These are phyloP conservation scores for Didymella pomorum DNA, from an alignment of 2,329 filamentous ascomycete species.

Conservation along the genomic window DNA sequence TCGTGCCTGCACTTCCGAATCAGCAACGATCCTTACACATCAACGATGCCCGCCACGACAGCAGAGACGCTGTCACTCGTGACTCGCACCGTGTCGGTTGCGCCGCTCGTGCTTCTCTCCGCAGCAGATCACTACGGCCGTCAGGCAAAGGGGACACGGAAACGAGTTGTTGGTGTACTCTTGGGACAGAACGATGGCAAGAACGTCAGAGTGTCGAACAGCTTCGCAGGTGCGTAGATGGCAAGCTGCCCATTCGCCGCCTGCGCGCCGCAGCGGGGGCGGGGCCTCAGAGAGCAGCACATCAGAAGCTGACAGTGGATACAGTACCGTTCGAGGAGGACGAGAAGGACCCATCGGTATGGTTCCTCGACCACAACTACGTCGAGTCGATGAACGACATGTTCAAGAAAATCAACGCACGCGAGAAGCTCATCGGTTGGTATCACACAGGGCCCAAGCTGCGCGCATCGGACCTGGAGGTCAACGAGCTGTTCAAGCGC, in stretches of 20 bases:
- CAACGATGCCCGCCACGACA: slow-evolving; percentile 88
- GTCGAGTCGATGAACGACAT: slow-evolving; percentile 99
- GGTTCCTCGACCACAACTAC: slow-evolving; percentile 99
- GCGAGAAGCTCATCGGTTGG: slow-evolving; percentile 99
- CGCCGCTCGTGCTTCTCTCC: slow-evolving; percentile 95
- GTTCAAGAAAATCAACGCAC: slow-evolving; percentile 99
- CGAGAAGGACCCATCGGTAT: slow-evolving; percentile 97
- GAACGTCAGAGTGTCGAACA: slow-evolving; percentile 97
- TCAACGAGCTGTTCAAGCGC: slow-evolving; percentile 99
- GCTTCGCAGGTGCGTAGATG: slow-evolving; percentile 81
- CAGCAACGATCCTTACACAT: slow-evolving; percentile 18
- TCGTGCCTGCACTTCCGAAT: slow-evolving; percentile 10
- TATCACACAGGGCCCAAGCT: slow-evolving; percentile 98
- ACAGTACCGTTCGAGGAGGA: slow-evolving; percentile 98
- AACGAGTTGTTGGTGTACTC: slow-evolving; percentile 91
- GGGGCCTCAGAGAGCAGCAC: slow-evolving; percentile 3
- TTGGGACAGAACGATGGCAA: slow-evolving; percentile 96
- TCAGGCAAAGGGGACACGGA: slow-evolving; percentile 85
- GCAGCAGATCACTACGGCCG: slow-evolving; percentile 98
- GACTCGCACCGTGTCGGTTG: slow-evolving; percentile 93
- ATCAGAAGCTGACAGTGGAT: slow-evolving; percentile 31
- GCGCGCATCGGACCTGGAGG: slow-evolving; percentile 93
- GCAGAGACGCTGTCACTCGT: slow-evolving; percentile 96
- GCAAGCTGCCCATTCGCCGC: slow-evolving; percentile 26
- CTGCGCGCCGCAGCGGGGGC: slow-evolving; percentile 11